Conservation (phyloP, 2,329 filamentous ascomycete genomes). For the Chalaropsis thielavioides region DNA sequence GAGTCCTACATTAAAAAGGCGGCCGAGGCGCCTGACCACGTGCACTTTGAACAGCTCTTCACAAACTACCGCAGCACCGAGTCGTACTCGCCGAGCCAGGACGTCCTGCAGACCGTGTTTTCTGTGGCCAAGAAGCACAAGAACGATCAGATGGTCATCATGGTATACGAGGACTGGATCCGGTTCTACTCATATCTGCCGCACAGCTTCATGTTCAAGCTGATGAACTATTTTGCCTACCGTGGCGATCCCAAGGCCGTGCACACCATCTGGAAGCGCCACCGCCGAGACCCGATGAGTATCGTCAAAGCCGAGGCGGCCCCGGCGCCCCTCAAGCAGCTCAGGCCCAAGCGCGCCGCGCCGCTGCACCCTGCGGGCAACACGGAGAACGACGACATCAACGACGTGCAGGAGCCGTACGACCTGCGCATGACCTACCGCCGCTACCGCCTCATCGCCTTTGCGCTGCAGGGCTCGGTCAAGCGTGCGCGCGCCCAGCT, state of each 20-base stretch:
- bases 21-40: not conserved
- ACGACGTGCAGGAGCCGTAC: not conserved
- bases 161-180: slow-evolving; percentile 10
- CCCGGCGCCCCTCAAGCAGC: not conserved
- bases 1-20: slow-evolving; percentile 7
- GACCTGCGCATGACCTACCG: slow-evolving; percentile 8
- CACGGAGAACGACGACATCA: slow-evolving; percentile 8
- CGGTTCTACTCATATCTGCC: slow-evolving; percentile 2
- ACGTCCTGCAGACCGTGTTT: slow-evolving; percentile 2
- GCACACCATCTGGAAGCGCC: slow-evolving; percentile 11
- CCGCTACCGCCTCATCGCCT: slow-evolving; percentile 12
- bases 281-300: not conserved
- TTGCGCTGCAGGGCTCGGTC: slow-evolving; percentile 11
- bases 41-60: not conserved
- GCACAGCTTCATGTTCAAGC: not conserved
- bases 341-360: not conserved
- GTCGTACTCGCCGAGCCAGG: slow-evolving; percentile 1
- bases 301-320: not conserved
- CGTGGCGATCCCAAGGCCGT: slow-evolving; percentile 13
- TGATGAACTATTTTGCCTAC: slow-evolving; percentile 12
- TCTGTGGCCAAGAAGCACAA: not conserved
- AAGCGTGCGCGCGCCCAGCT: slow-evolving; percentile 14
- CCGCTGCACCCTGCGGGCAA: not conserved
- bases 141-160: not conserved
- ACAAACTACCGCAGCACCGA: not conserved